phyloP scores from a whole-genome alignment of 108 stramenopile genomes.

The Cylindrotheca fusiformis region DNA sequence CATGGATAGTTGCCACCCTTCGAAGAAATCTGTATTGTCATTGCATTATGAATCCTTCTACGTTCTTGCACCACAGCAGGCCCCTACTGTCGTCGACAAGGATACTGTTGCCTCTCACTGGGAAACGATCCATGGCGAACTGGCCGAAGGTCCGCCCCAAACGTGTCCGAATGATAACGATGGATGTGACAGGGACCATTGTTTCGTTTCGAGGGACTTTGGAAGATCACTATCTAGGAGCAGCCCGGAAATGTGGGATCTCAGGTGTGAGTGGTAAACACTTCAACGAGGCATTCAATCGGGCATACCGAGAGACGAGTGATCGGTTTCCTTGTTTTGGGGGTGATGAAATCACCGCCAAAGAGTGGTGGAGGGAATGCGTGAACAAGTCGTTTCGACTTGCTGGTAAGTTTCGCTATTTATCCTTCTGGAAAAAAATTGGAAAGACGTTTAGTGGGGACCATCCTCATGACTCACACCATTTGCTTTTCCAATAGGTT shows the following conservation, averaged over 20 bases:
- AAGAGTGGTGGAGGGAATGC: constrained; percentile 64
- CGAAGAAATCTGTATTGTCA: too few relatives aligned
- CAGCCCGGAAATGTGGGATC: constrained; percentile 57
- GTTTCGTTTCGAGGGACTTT: constrained; percentile 63
- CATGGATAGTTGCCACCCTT: too few relatives aligned
- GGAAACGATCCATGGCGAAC: constrained; percentile 29
- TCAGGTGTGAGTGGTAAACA: constrained; percentile 22
- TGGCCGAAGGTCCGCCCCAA: constrained; percentile 50
- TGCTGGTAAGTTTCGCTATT: constrained; percentile 16
- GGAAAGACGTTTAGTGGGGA: too few relatives aligned
- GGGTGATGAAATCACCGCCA: constrained; percentile 48
- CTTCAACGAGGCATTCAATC: constrained; percentile 23
- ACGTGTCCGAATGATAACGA: constrained; percentile 61
- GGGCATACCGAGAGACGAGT: constrained; percentile 50
- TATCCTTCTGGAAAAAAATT: too few relatives aligned
- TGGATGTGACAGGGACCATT: constrained; percentile 71
- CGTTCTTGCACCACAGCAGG: too few relatives aligned
- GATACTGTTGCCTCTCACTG: too few relatives aligned
- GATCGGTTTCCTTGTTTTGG: constrained; percentile 62
- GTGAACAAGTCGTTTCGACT: constrained; percentile 33
- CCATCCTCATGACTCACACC: too few relatives aligned
- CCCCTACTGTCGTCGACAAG: too few relatives aligned
- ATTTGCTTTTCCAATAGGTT: constrained; percentile 13
- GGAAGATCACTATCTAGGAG: constrained; percentile 65
- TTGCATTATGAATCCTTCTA: too few relatives aligned